A percentile compares a stretch with the other conserved stretches of the same genome.
These are phyloP conservation scores for Corylus americana DNA, from an alignment of 306 rosid genomes.

Conservation along the genomic window DNA sequence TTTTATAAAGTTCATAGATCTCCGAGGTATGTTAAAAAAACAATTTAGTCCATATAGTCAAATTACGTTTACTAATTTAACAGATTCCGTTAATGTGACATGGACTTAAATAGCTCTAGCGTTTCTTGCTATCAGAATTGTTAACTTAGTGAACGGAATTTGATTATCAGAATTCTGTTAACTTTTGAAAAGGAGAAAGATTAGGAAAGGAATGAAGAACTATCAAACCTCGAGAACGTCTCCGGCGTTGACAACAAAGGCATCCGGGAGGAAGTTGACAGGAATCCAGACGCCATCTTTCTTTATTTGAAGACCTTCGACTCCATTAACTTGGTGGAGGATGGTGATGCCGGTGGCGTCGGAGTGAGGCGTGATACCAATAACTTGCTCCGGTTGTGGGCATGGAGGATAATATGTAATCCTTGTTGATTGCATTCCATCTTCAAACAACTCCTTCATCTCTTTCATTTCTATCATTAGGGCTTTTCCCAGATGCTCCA, in stretches of 20 bases:
- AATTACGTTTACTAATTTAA: no score
- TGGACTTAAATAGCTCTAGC: no score
- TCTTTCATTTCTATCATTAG: conserved; percentile 29
- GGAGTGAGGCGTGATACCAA: conserved; percentile 48
- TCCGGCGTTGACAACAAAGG: conserved; percentile 45
- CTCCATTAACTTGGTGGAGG: conserved; percentile 48
- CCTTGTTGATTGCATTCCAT: conserved; percentile 48
- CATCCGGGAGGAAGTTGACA: conserved; percentile 28
- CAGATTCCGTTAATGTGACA: no score
- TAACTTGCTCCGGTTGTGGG: conserved; percentile 46
- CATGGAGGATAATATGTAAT: conserved; percentile 53
- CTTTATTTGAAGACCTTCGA: conserved; percentile 43
- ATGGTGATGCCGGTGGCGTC: conserved; percentile 43
- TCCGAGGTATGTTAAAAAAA: no score
- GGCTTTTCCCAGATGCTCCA: conserved; percentile 30
- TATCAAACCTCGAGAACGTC: conserved; percentile 39
- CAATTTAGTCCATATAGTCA: not conserved
- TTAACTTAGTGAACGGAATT: no score
- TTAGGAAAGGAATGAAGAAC: not conserved
- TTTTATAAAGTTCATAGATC: no score
- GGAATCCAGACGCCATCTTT: conserved; percentile 52
- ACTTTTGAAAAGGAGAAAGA: not conserved
- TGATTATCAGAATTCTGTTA: no score
- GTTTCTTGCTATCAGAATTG: no score
- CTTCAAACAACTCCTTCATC: conserved; percentile 36